Percentiles rank a stretch among this genome's conserved stretches.
These are phyloP conservation scores for Cadophora luteo-olivacea DNA, from an alignment of 2,329 filamentous ascomycete species.

Conservation along the genomic window DNA sequence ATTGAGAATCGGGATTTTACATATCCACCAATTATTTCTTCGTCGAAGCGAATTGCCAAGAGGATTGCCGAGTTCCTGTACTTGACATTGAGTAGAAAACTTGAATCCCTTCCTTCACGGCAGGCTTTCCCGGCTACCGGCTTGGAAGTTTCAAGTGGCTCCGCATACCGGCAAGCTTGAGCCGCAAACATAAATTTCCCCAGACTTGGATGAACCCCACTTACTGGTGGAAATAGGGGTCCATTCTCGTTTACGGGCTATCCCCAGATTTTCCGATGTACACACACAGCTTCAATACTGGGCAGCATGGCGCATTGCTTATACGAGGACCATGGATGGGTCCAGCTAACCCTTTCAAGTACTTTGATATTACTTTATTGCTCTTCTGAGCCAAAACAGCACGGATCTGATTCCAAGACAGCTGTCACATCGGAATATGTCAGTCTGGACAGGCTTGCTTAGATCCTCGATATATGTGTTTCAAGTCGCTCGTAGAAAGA, in stretches of 20 bases:
- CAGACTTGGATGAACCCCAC: background rate
- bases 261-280: conserved; percentile 5
- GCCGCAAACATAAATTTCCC: background rate
- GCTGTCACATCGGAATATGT: too few species aligned
- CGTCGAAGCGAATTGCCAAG: background rate
- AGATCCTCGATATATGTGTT: background rate
- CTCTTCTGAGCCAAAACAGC: background rate
- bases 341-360: background rate
- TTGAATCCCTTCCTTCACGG: background rate
- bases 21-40: background rate
- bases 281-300: background rate
- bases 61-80: background rate
- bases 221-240: conserved; percentile 7
- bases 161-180: conserved; percentile 6
- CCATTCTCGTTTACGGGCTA: background rate
- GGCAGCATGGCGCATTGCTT: background rate
- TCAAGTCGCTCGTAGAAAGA: background rate
- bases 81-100: background rate
- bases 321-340: background rate
- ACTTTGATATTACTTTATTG: background rate
- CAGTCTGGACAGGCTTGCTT: too few species aligned
- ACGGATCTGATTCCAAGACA: background rate
- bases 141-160: background rate
- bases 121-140: background rate
- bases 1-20: background rate